Percentiles rank a stretch among this genome's conserved stretches.
These are phyloP conservation scores for Pseudogymnoascus sp. DNA, from an alignment of 2,329 filamentous ascomycete species.

Conservation along the genomic window DNA sequence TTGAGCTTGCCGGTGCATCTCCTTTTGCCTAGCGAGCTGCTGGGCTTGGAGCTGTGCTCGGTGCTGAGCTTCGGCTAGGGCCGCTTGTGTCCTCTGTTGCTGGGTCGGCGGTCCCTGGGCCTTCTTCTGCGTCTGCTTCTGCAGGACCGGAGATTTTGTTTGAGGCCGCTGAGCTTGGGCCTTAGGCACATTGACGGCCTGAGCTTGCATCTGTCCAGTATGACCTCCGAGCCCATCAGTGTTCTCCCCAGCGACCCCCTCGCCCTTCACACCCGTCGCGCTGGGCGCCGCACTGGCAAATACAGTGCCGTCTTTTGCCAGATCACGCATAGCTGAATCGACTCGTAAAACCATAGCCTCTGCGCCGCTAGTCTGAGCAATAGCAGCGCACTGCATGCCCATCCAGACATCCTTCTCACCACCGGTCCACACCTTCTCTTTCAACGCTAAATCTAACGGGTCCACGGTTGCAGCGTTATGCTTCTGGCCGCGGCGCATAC, in stretches of 20 bases:
- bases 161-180: neutral
- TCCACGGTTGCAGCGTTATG: constrained; percentile 24
- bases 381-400: constrained; percentile 41
- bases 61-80: neutral
- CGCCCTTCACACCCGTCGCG: neutral
- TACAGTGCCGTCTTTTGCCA: neutral
- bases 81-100: neutral
- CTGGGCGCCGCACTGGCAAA: neutral
- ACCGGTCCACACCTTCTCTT: constrained; percentile 36
- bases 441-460: constrained; percentile 29
- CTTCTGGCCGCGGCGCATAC: constrained; percentile 19
- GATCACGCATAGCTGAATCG: constrained; percentile 35
- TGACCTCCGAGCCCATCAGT: neutral
- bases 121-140: constrained; percentile 2
- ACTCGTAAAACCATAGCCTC: constrained; percentile 39
- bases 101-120: neutral
- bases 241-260: neutral
- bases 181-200: neutral
- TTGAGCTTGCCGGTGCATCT: neutral
- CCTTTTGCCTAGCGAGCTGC: neutral
- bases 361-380: constrained; percentile 34
- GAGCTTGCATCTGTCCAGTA: neutral
- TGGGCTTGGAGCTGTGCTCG: neutral
- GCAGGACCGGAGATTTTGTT: neutral
- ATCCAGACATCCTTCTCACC: constrained; percentile 37